Evolutionary conservation across 257 asterid species (phyloP).

Genomic region (Mitragyna speciosa): DNA sequence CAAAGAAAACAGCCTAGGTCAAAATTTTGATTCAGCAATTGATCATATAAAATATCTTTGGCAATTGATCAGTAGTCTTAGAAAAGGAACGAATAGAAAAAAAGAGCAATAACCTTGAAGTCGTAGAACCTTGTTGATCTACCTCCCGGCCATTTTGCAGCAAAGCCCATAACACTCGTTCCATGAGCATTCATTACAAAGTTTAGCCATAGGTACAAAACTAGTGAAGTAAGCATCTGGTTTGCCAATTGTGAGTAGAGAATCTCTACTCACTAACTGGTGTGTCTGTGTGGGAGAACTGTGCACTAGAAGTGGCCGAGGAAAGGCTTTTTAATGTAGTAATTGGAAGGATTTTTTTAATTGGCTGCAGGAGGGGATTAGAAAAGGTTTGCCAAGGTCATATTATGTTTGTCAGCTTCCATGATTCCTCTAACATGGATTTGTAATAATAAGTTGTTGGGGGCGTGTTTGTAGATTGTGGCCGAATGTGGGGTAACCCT

Average conservation of each 20-base stretch:
- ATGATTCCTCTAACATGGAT: conserved; percentile 35
- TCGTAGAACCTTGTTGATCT: conserved; percentile 50
- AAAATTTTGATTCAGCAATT: neutral
- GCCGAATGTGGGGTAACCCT: conserved; percentile 12
- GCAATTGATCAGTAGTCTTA: neutral
- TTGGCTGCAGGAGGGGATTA: neutral
- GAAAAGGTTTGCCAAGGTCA: conserved; percentile 20
- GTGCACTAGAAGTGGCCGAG: neutral
- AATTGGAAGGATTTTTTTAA: neutral
- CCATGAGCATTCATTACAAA: conserved; percentile 25
- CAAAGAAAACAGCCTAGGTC: neutral
- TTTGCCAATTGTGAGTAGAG: conserved; percentile 34
- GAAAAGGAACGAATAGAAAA: neutral
- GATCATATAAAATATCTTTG: neutral
- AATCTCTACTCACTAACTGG: neutral
- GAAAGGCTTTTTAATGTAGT: conserved; percentile 17
- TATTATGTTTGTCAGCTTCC: conserved; percentile 36
- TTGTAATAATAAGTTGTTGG: conserved; percentile 45
- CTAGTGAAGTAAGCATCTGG: conserved; percentile 3
- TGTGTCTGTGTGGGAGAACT: neutral
- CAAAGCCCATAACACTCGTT: conserved; percentile 28
- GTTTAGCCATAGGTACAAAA: conserved; percentile 26
- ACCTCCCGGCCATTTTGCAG: conserved; percentile 40
- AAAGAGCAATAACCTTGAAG: conserved; percentile 40
- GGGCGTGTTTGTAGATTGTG: conserved; percentile 23